Base-by-base conservation (phyloP, 2,329 filamentous ascomycete species). In the Didymella keratinophila region DNA sequence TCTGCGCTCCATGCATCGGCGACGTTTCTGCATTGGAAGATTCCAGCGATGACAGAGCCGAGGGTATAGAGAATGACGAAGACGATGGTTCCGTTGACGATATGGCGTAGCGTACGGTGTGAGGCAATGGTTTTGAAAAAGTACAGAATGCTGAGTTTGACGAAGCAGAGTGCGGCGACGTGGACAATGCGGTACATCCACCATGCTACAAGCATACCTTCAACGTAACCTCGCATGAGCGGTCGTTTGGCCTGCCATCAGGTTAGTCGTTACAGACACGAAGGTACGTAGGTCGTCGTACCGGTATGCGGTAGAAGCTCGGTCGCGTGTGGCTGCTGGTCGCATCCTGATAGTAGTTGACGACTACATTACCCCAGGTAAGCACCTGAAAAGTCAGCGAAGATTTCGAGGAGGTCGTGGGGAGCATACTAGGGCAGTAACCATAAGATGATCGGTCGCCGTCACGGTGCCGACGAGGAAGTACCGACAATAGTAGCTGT, bases 101-200 rank as follows among this genome's bases (percentile, higher is more conserved):
- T 43, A 30, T 66, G 66, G 7, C 75, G 72, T 43, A 76, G 73
- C 4, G 63, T 71, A 30, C 54, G 66, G 20, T 75, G 68, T 20
- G 73, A 69, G n/a, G 73, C 73, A 28, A 77, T 75, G 27, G 69
- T 59, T 23, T 67, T 69, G 64, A 76, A 77, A 64, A 77, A 77
- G 60, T 63, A 71, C 32, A 73, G 70, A 41, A 73, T 71, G 43
- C 67, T 70, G 34, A 73, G 65, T 49, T 75, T 75, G 48, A 75
- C 66, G 47, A 74, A 71, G 61, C 69, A 67, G 18, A 76, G 67
- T 0, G 65, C 71, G 10, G 72, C 51, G 18, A 67, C 63, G 52
- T 75, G 74, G 34, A 53, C 63, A 45, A 73, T 69, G 47, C 73
- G 73, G 59, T 76, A 76, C 48, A 71, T 57, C 62, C 67, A 76